Evolutionary conservation across 2,329 filamentous ascomycete genomes (phyloP).

Genomic region (Aspergillus ochraceoroseus): DNA sequence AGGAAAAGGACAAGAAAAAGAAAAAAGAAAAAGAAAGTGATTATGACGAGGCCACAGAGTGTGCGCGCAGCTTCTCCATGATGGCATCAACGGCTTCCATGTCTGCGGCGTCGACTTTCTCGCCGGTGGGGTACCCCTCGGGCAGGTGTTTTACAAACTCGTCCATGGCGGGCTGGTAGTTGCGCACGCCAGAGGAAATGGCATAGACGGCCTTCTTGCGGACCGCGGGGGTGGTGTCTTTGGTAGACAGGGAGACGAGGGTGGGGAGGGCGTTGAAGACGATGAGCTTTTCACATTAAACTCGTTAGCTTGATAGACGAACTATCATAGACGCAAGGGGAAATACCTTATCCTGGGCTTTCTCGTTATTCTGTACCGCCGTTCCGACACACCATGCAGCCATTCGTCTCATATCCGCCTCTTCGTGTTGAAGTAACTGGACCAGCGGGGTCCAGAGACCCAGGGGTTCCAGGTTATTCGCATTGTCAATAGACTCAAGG

Average conservation of each 20-base stretch:
- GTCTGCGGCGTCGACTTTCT: constrained; percentile 70
- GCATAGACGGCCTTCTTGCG: constrained; percentile 86
- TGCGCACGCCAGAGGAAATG: constrained; percentile 77
- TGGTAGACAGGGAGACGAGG: constrained; percentile 61
- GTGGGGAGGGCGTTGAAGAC: constrained; percentile 62
- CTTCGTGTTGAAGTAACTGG: constrained; percentile 61
- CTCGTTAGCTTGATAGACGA: background rate
- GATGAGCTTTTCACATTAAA: constrained; percentile 43
- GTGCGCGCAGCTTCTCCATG: constrained; percentile 61
- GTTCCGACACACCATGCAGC: constrained; percentile 94
- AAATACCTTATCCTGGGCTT: constrained; percentile 66
- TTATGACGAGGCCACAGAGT: constrained; percentile 30
- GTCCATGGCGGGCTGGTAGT: constrained; percentile 73
- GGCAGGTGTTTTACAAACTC: constrained; percentile 63
- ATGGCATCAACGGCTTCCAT: constrained; percentile 81
- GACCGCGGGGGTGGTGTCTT: constrained; percentile 58
- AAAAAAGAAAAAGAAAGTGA: background rate
- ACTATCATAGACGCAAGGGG: no score
- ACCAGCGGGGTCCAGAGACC: constrained; percentile 79
- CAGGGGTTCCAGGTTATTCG: constrained; percentile 81
- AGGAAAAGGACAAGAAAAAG: background rate
- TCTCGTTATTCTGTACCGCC: constrained; percentile 91
- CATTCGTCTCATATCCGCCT: constrained; percentile 70
- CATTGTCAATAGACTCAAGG: constrained; percentile 90
- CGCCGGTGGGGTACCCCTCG: constrained; percentile 52